Percentiles rank a stretch among this genome's conserved stretches.
phyloP scores from a whole-genome alignment of 2,329 filamentous ascomycete genomes.

The Stagonosporopsis rhizophila region DNA sequence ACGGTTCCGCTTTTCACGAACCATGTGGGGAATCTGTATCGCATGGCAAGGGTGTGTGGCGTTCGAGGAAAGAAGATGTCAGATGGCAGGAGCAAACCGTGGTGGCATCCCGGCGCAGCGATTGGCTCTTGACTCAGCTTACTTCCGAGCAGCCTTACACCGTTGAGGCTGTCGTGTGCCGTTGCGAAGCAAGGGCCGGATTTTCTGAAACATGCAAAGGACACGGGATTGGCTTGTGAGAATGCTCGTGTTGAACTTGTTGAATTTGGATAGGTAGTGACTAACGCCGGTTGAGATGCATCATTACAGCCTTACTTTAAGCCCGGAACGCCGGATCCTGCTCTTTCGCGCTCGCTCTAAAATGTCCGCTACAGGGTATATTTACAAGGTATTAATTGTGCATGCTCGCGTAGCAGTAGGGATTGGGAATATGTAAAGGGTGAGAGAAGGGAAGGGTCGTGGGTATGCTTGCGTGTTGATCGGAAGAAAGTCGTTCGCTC shows the following conservation, averaged over 20 bases:
- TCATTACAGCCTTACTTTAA: background rate
- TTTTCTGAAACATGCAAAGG: background rate
- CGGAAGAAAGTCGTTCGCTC: constrained; percentile 10
- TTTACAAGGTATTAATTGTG: constrained; percentile 1
- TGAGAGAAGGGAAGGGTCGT: constrained; percentile 7
- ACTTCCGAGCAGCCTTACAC: background rate
- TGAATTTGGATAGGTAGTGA: background rate
- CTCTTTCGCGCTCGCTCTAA: constrained; percentile 13
- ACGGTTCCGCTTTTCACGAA: background rate
- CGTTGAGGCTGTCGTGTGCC: constrained; percentile 4
- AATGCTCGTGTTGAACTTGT: background rate
- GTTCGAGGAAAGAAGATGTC: background rate
- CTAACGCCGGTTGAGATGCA: constrained; percentile 14
- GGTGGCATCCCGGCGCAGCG: background rate
- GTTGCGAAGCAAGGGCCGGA: constrained; percentile 1
- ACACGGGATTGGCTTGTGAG: background rate
- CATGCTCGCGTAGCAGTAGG: background rate
- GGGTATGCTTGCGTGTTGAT: constrained; percentile 11
- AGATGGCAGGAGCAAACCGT: background rate
- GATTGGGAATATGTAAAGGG: background rate
- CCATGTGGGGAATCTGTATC: no score
- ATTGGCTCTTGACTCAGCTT: background rate
- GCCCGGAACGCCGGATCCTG: constrained; percentile 9
- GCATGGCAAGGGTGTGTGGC: background rate
- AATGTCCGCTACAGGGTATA: constrained; percentile 5